Evolutionary conservation across 1,284 basidiomycete genomes (phyloP).

Genomic region (Moesziomyces aphidis): DNA sequence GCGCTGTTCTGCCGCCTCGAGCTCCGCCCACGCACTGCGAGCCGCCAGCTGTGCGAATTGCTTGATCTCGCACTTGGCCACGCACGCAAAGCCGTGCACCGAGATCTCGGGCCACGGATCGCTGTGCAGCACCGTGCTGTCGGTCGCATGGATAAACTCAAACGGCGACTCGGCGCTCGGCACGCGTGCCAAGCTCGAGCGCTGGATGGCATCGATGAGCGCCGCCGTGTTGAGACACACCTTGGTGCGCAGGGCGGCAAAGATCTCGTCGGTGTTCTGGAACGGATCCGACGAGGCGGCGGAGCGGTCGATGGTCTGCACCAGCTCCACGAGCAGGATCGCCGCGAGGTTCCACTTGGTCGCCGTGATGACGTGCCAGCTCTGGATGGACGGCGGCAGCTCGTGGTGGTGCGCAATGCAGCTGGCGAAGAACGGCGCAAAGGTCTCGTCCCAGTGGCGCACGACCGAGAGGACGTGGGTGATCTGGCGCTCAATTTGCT

Average conservation of each 20-base stretch:
- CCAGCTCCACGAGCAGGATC: slow-evolving; percentile 37
- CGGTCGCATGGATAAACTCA: slow-evolving; percentile 27
- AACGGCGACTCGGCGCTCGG: slow-evolving; percentile 8
- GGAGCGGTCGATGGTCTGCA: slow-evolving; percentile 27
- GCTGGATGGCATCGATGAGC: slow-evolving; percentile 39
- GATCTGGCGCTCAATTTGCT: slow-evolving; percentile 38
- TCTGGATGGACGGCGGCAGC: slow-evolving; percentile 30
- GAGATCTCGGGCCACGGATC: slow-evolving; percentile 46
- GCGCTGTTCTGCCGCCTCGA: slow-evolving; percentile 18
- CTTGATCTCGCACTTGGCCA: slow-evolving; percentile 41
- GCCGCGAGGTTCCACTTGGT: slow-evolving; percentile 42
- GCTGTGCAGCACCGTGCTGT: slow-evolving; percentile 30
- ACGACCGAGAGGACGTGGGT: slow-evolving; percentile 28
- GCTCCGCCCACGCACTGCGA: slow-evolving; percentile 21
- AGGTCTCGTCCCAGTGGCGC: slow-evolving; percentile 37
- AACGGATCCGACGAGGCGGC: slow-evolving; percentile 15
- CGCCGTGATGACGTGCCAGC: slow-evolving; percentile 36
- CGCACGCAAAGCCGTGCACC: slow-evolving; percentile 21
- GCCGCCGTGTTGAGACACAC: slow-evolving; percentile 36
- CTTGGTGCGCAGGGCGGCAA: slow-evolving; percentile 18
- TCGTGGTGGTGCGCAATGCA: slow-evolving; percentile 27
- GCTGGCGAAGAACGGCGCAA: slow-evolving; percentile 32
- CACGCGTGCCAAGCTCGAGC: slow-evolving; percentile 5
- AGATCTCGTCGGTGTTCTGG: slow-evolving; percentile 21
- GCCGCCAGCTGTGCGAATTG: slow-evolving; percentile 7